Evolutionary conservation across 148 eudicot species (phyloP).

Genomic region (Nepenthes mirabilis): DNA sequence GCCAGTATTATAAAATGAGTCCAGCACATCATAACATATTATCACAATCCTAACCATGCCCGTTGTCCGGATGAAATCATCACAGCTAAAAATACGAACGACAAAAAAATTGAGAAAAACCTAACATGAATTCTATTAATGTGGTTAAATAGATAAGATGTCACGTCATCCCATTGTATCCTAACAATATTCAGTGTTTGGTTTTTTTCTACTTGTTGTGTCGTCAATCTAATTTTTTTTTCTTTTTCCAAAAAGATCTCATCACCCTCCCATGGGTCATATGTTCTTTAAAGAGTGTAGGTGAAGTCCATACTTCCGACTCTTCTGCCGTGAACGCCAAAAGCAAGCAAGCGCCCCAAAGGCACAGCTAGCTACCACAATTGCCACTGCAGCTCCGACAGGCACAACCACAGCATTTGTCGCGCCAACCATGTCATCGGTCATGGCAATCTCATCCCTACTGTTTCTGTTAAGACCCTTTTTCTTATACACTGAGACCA

Average conservation of each 20-base stretch:
- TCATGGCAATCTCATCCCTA: conserved; percentile 5
- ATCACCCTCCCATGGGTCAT: conserved; percentile 41
- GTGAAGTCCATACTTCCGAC: conserved; percentile 76
- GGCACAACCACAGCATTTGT: conserved; percentile 72
- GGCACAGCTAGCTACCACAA: conserved; percentile 84
- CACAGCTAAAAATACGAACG: too few relatives aligned
- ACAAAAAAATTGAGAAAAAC: too few relatives aligned
- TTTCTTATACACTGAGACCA: conserved; percentile 36
- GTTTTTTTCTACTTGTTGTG: background rate
- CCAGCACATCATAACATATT: too few relatives aligned
- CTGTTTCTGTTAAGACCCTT: conserved; percentile 21
- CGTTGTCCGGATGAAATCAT: background rate
- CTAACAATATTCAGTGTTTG: too few relatives aligned
- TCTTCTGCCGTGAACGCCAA: conserved; percentile 97
- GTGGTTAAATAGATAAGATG: too few relatives aligned
- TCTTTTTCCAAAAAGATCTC: conserved; percentile 10
- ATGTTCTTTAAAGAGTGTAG: conserved; percentile 76
- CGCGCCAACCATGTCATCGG: conserved; percentile 39
- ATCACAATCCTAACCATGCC: background rate
- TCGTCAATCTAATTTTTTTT: conserved; percentile 8
- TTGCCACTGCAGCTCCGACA: conserved; percentile 80
- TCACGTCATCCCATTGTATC: too few relatives aligned
- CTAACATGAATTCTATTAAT: too few relatives aligned
- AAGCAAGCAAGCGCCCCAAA: conserved; percentile 95
- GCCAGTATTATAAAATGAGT: too few relatives aligned